Base-by-base conservation (phyloP, 2,329 filamentous ascomycete genomes). In the Alternaria solani region DNA sequence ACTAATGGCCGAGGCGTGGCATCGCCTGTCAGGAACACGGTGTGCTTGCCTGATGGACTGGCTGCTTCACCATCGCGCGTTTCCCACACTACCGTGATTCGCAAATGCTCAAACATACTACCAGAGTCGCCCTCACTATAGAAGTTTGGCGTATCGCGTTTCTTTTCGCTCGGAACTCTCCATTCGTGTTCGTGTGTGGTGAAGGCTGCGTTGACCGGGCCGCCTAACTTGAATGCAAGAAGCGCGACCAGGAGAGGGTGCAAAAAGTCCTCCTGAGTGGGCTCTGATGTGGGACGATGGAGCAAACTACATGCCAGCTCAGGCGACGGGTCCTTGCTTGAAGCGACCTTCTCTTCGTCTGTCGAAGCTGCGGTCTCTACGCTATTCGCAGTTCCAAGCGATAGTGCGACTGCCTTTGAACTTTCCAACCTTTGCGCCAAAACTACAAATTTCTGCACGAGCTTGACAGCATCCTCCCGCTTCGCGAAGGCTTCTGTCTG, bases 31-130 rank as follows among this genome's bases (percentile, higher is more conserved):
- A 51, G 14, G 23, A 67, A 67, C 1, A 67, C 46, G 32, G 51
- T 44, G 28, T 63, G 66, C 16, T 23, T 61, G 16, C 55, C 61
- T 16, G 58, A 63, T 28, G 25, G 49, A 14, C 36, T 26, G n/a
- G 16, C 36, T 1, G 41, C 5, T 8, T 48, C 32, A 7, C 41
- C 61, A 18, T 62, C 41, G 7, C 32, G 18, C 26, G 4, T 53
- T 20, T 69, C 66, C 61, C 57, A 67, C 3, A 63, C 59, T 5
- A 59, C 16, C 4, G 61, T 62, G 9, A 66, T 44, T 11, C 63
- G 54, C 14, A 66, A 30, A 16, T 57, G 57, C 11, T 64, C 51
- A 26, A 62, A 55, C 9, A 63, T 20, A 23, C 57, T 41, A 2
- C 47, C 47, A 11, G 36, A 23, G 28, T 63, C 57, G 7, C 62